Percentiles rank a stretch among this genome's conserved stretches.
Conservation (phyloP, 2,329 filamentous ascomycete genomes). For the Penicillium corylophilum region DNA sequence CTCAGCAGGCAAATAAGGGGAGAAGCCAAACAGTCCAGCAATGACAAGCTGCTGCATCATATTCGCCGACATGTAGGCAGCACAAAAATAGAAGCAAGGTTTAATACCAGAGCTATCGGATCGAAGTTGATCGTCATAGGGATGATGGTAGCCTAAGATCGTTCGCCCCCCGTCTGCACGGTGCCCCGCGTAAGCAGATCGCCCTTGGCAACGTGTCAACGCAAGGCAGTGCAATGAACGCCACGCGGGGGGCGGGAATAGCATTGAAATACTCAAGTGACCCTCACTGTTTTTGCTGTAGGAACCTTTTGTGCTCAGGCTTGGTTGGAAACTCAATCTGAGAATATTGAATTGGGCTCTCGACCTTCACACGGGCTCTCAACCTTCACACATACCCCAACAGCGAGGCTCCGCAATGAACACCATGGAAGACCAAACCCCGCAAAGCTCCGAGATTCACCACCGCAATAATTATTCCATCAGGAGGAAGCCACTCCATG, state of each 20-base stretch:
- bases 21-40: too few relatives aligned
- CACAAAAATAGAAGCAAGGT: background rate
- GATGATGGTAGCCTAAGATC: background rate
- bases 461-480: background rate
- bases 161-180: background rate
- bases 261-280: background rate
- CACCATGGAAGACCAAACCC: background rate
- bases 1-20: too few relatives aligned
- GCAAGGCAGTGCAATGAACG: background rate
- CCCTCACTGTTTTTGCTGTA: background rate
- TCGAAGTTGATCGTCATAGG: background rate
- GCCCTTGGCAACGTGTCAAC: background rate
- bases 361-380: background rate
- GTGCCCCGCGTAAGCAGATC: background rate
- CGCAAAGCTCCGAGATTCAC: background rate
- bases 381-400: background rate
- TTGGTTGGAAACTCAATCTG: background rate
- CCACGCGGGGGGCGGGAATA: background rate
- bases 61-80: background rate
- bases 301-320: background rate
- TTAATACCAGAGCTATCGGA: background rate
- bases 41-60: background rate
- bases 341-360: background rate
- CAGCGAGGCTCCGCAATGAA: background rate
- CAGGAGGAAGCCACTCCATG: background rate